phyloP scores from a whole-genome alignment of 768 basidiomycete genomes.

The Mrakia gelida region DNA sequence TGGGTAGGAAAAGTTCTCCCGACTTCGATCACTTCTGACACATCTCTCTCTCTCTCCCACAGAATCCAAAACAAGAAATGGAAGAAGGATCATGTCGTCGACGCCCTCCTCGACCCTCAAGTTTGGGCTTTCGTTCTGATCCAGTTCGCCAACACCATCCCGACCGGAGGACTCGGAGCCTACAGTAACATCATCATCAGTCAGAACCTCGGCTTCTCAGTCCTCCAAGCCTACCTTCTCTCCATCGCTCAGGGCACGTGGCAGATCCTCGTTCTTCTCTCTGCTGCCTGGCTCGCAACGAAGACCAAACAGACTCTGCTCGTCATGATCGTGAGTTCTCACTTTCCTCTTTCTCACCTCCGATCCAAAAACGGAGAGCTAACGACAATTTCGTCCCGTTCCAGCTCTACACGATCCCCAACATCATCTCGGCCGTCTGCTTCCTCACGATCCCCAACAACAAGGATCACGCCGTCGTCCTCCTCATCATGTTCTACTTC shows the following conservation, averaged over 20 bases:
- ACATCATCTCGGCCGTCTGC: conserved; percentile 52
- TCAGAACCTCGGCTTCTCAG: conserved; percentile 47
- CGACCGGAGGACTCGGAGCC: conserved; percentile 42
- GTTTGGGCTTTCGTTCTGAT: conserved; percentile 50
- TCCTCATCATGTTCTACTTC: conserved; percentile 54
- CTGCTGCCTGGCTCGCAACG: conserved; percentile 49
- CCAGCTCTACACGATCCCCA: conserved; percentile 49
- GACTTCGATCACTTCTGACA: not conserved
- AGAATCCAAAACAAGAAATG: conserved; percentile 51
- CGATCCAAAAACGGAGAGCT: too few relatives aligned
- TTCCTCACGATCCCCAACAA: conserved; percentile 51
- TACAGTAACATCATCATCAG: conserved; percentile 55
- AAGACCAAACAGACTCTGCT: conserved; percentile 51
- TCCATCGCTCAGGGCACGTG: conserved; percentile 44
- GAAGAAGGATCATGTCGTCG: conserved; percentile 48
- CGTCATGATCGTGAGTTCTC: conserved; percentile 45
- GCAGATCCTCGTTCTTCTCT: conserved; percentile 52
- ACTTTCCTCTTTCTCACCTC: not conserved
- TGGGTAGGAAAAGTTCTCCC: too few relatives aligned
- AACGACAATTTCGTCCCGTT: too few relatives aligned
- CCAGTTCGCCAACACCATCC: conserved; percentile 25
- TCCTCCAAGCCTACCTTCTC: conserved; percentile 54
- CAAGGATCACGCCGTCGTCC: conserved; percentile 49
- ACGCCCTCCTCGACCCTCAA: conserved; percentile 51
- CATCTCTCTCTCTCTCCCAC: not conserved